Evolutionary conservation across 345 rosid genomes (phyloP).

Genomic region (Salix brachista): DNA sequence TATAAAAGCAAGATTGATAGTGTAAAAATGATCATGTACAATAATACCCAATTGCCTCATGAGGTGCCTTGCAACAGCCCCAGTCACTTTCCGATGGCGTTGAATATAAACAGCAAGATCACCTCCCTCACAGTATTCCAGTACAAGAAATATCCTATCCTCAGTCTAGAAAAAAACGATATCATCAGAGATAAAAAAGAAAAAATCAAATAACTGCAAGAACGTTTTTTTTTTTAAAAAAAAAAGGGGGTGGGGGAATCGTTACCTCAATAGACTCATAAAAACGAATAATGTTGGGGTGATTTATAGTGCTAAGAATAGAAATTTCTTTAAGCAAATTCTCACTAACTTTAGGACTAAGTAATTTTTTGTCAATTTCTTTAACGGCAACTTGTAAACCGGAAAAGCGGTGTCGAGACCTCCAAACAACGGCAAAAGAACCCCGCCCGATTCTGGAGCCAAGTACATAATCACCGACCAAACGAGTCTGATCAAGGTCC

Average conservation of each 20-base stretch:
- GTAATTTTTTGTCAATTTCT: conserved; percentile 68
- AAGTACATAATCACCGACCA: conserved; percentile 62
- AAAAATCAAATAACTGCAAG: background rate
- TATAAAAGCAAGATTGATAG: background rate
- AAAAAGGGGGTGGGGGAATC: background rate
- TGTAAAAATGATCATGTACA: background rate
- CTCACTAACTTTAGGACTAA: conserved; percentile 58
- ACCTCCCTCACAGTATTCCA: conserved; percentile 88
- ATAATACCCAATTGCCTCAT: conserved; percentile 70
- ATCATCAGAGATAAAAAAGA: background rate
- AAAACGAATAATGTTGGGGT: conserved; percentile 47
- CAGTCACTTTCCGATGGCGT: conserved; percentile 60
- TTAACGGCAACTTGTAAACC: conserved; percentile 62
- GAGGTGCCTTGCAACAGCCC: conserved; percentile 68
- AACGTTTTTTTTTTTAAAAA: background rate
- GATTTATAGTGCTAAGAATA: conserved; percentile 69
- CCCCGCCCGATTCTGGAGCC: conserved; percentile 75
- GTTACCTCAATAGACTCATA: conserved; percentile 25
- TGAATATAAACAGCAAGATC: conserved; percentile 67
- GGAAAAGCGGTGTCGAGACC: conserved; percentile 45
- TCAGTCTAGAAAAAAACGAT: conserved; percentile 34
- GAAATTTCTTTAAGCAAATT: conserved; percentile 70
- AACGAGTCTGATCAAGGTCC: conserved; percentile 42
- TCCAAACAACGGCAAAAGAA: conserved; percentile 75
- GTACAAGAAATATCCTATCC: conserved; percentile 59